Percentiles rank a stretch among this genome's conserved stretches.
These are phyloP conservation scores for Oryza officinalis DNA, from an alignment of 176 grass and related monocot genomes.

Conservation along the genomic window DNA sequence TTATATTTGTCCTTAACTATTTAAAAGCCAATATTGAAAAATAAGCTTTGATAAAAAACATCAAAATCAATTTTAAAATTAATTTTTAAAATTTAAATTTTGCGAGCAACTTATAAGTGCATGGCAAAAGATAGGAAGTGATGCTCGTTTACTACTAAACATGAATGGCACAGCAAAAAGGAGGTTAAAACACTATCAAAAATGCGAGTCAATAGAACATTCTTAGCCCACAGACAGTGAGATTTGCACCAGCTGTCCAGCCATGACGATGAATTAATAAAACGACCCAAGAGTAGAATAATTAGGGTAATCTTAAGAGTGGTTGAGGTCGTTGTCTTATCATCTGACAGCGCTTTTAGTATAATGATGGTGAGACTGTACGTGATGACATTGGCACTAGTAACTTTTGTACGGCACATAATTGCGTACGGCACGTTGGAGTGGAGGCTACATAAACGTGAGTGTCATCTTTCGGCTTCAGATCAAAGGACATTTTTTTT, in stretches of 20 bases:
- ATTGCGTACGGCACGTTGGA: conserved; percentile 16
- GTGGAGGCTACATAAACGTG: neutral
- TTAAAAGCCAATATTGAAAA: too few relatives aligned
- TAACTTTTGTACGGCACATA: neutral
- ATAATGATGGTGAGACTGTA: neutral
- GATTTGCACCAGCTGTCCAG: neutral
- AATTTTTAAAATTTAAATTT: too few relatives aligned
- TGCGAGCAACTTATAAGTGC: too few relatives aligned
- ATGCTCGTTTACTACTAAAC: too few relatives aligned
- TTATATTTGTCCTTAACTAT: too few relatives aligned
- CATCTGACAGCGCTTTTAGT: neutral
- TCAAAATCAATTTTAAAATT: too few relatives aligned
- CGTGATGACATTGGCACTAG: neutral
- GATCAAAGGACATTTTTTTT: neutral
- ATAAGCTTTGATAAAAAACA: too few relatives aligned
- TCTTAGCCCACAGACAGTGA: neutral
- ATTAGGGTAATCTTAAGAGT: neutral
- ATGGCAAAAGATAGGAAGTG: too few relatives aligned
- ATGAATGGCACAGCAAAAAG: too few relatives aligned
- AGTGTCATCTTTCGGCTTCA: neutral
- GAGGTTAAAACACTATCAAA: too few relatives aligned
- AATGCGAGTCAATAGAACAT: too few relatives aligned
- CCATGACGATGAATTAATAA: neutral
- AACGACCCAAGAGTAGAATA: neutral
- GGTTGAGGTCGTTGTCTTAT: neutral